Conservation (phyloP, 2,329 filamentous ascomycete genomes). For the Phialophora verrucosa region DNA sequence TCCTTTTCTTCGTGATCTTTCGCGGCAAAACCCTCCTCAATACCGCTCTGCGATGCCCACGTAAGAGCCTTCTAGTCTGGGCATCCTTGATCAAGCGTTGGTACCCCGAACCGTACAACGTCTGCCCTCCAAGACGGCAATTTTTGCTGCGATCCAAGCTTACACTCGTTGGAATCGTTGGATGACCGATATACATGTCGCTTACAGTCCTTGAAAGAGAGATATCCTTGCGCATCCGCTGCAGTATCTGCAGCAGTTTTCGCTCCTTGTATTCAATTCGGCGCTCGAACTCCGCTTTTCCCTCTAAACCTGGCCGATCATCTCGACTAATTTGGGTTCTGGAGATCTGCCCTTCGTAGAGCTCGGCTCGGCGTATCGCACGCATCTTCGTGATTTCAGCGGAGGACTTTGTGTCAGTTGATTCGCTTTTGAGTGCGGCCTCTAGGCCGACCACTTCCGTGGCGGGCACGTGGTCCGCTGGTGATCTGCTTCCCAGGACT, state of each 20-base stretch:
- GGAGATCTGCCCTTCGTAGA: constrained; percentile 20
- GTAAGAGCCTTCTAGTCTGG: neutral
- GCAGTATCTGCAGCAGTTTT: constrained; percentile 11
- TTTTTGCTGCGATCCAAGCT: neutral
- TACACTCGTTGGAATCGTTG: neutral
- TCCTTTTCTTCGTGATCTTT: neutral
- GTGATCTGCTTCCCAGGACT: constrained; percentile 32
- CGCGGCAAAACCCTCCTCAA: neutral
- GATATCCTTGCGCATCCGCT: constrained; percentile 15
- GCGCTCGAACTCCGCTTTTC: neutral
- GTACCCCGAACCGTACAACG: neutral
- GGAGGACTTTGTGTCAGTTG: neutral
- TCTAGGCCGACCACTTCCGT: constrained; percentile 12
- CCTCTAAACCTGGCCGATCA: constrained; percentile 1
- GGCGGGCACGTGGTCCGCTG: constrained; percentile 30
- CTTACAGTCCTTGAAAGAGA: constrained; percentile 13
- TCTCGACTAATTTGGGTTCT: constrained; percentile 4
- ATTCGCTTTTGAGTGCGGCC: neutral
- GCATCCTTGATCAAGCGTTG: constrained; percentile 3
- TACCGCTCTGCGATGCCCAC: neutral
- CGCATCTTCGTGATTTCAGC: neutral
- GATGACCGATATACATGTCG: constrained; percentile 21
- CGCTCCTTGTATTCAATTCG: constrained; percentile 7
- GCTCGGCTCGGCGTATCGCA: constrained; percentile 18
- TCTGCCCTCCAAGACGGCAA: neutral